phyloP scores from a whole-genome alignment of 441 rosid species.

The Aleurites moluccanus region DNA sequence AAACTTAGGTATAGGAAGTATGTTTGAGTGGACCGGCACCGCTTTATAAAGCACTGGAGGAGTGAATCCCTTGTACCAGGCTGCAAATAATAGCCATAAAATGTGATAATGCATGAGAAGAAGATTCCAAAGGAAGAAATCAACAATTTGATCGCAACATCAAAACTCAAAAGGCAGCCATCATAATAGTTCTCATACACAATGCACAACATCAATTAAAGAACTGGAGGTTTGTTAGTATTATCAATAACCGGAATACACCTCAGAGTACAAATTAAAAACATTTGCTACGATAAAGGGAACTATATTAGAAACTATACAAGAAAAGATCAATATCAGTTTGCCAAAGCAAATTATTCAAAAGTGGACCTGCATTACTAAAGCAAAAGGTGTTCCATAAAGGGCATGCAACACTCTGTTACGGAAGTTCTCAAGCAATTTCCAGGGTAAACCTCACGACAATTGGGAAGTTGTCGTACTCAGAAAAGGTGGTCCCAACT shows the following conservation, averaged over 20 bases:
- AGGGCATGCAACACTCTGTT: not conserved
- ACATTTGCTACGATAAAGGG: not conserved
- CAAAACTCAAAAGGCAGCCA: constrained; percentile 10
- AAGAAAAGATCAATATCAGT: not conserved
- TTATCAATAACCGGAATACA: not conserved
- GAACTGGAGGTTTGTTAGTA: not conserved
- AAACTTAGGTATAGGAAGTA: constrained; percentile 75
- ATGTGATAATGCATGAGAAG: constrained; percentile 3
- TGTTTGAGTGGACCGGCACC: constrained; percentile 77
- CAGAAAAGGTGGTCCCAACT: constrained; percentile 23
- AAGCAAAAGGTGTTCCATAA: constrained; percentile 29
- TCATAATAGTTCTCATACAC: not conserved
- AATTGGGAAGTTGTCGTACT: constrained; percentile 20
- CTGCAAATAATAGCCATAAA: constrained; percentile 45
- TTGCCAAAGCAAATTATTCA: constrained; percentile 4
- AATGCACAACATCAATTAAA: not conserved
- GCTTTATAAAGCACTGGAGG: constrained; percentile 72
- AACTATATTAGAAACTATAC: not conserved
- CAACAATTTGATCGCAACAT: constrained; percentile 2
- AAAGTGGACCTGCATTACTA: constrained; percentile 14
- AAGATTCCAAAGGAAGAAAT: constrained; percentile 15
- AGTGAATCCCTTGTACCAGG: constrained; percentile 84
- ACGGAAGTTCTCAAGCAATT: constrained; percentile 9
- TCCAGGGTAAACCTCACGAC: constrained; percentile 13
- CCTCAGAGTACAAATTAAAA: not conserved